Evolutionary conservation across 805 yeast species (phyloP).

Genomic region (Spathaspora boniae): DNA sequence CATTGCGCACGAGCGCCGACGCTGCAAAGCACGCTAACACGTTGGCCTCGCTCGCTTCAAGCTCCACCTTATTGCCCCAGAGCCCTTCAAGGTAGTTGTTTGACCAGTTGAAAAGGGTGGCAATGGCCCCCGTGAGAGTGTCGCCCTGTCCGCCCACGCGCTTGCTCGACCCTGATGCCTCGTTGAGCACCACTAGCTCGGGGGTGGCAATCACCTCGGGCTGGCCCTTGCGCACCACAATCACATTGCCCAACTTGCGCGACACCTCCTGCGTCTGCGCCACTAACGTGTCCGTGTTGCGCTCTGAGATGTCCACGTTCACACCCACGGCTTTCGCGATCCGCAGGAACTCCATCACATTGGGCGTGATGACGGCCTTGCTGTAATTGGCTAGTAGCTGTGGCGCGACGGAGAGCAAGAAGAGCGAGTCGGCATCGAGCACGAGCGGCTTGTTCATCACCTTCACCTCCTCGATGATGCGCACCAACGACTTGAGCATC

Average conservation of each 20-base stretch:
- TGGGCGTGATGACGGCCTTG: constrained; percentile 80
- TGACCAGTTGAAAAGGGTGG: constrained; percentile 80
- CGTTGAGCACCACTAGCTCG: constrained; percentile 38
- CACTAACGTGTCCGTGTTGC: constrained; percentile 15
- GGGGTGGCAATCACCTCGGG: constrained; percentile 61
- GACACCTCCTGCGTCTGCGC: constrained; percentile 44
- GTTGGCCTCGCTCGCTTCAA: constrained; percentile 29
- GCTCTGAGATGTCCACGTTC: constrained; percentile 19
- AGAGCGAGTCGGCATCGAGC: constrained; percentile 89
- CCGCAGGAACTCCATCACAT: constrained; percentile 78
- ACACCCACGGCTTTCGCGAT: constrained; percentile 50
- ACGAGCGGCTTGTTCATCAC: constrained; percentile 64
- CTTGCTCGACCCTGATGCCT: constrained; percentile 61
- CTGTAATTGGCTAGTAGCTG: constrained; percentile 50
- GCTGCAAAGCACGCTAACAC: constrained; percentile 72
- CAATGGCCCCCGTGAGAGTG: constrained; percentile 81
- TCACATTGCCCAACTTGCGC: constrained; percentile 48
- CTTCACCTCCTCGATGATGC: constrained; percentile 55
- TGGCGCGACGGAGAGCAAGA: constrained; percentile 57
- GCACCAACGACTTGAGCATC: constrained; percentile 60
- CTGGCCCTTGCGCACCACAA: constrained; percentile 71
- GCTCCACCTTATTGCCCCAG: constrained; percentile 44
- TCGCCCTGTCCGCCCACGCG: constrained; percentile 98
- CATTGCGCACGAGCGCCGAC: constrained; percentile 58
- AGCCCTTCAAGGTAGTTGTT: constrained; percentile 53